A percentile compares a stretch with the other conserved stretches of the same genome.
These are phyloP conservation scores for Hortiboletus flavorubellus DNA, from an alignment of 768 basidiomycete genomes.

Conservation along the genomic window DNA sequence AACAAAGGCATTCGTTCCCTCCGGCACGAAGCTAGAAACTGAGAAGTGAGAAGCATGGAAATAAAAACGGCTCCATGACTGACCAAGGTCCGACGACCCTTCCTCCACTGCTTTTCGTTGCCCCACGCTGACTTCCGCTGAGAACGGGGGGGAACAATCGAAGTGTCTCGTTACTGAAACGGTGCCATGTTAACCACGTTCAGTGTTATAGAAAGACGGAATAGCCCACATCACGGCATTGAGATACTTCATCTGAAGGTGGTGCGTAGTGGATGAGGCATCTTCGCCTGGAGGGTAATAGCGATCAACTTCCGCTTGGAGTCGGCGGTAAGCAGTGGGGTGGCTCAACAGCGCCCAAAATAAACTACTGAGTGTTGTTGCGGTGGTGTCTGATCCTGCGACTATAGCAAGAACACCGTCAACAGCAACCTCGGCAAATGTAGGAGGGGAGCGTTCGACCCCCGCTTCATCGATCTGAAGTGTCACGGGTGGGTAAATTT, in stretches of 20 bases:
- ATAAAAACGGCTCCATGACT: constrained; percentile 13
- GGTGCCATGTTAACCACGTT: constrained; percentile 11
- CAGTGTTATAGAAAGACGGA: not conserved
- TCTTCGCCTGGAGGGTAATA: constrained; percentile 38
- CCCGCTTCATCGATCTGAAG: constrained; percentile 41
- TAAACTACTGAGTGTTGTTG: constrained; percentile 34
- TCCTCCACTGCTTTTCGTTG: constrained; percentile 35
- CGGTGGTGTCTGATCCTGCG: constrained; percentile 46
- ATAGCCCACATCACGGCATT: constrained; percentile 32
- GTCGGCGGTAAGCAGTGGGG: constrained; percentile 31
- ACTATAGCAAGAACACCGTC: constrained; percentile 43
- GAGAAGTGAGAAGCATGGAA: constrained; percentile 9
- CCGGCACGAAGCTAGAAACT: constrained; percentile 39
- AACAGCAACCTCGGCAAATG: constrained; percentile 34
- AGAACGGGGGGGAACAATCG: constrained; percentile 49
- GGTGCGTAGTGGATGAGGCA: constrained; percentile 26
- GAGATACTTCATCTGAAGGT: constrained; percentile 32
- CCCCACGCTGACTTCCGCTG: constrained; percentile 44
- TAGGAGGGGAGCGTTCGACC: constrained; percentile 34
- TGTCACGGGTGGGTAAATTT: not conserved
- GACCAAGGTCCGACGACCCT: constrained; percentile 40
- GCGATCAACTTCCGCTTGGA: constrained; percentile 40
- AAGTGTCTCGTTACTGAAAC: constrained; percentile 45
- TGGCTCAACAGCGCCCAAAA: constrained; percentile 36
- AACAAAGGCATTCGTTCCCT: constrained; percentile 42